A percentile compares a stretch with the other conserved stretches of the same genome.
Conservation (phyloP, 805 yeast genomes). For the Suhomyces faveliae region DNA sequence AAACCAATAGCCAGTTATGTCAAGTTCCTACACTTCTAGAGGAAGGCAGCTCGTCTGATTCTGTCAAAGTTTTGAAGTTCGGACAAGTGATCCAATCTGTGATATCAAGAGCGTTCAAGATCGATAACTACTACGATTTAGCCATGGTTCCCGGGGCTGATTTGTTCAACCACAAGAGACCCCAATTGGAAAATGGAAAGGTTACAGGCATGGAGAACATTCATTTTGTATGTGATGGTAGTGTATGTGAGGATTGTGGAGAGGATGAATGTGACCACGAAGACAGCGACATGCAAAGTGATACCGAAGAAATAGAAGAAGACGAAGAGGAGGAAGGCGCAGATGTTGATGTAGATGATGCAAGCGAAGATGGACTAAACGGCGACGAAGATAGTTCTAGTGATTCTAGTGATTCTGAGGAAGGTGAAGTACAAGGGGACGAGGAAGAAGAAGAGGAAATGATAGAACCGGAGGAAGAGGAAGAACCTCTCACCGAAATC, state of each 20-base stretch:
- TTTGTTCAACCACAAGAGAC: constrained; percentile 69
- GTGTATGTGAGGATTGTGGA: constrained; percentile 26
- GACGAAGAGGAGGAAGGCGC: constrained; percentile 16
- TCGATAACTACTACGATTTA: constrained; percentile 71
- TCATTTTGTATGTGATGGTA: constrained; percentile 53
- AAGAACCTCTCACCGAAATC: constrained; percentile 20
- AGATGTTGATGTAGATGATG: constrained; percentile 9
- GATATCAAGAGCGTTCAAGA: constrained; percentile 76
- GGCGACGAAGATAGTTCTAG: constrained; percentile 16
- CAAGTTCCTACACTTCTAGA: constrained; percentile 38
- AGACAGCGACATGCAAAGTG: constrained; percentile 16
- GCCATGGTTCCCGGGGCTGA: constrained; percentile 92
- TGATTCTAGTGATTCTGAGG: constrained; percentile 6
- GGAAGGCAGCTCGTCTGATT: background rate
- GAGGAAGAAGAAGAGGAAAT: constrained; percentile 21
- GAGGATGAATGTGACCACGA: constrained; percentile 24
- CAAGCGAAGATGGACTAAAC: constrained; percentile 12
- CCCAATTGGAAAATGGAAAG: constrained; percentile 20
- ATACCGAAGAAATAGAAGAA: constrained; percentile 18
- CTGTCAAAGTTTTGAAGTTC: constrained; percentile 33
- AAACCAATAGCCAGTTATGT: constrained; percentile 22
- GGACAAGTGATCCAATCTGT: constrained; percentile 59
- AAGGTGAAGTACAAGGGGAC: constrained; percentile 13
- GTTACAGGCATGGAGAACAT: constrained; percentile 49
- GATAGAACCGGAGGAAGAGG: background rate